These are phyloP conservation scores for Ormosia semicastrata DNA, from an alignment of 306 rosid species.

Conservation along the genomic window DNA sequence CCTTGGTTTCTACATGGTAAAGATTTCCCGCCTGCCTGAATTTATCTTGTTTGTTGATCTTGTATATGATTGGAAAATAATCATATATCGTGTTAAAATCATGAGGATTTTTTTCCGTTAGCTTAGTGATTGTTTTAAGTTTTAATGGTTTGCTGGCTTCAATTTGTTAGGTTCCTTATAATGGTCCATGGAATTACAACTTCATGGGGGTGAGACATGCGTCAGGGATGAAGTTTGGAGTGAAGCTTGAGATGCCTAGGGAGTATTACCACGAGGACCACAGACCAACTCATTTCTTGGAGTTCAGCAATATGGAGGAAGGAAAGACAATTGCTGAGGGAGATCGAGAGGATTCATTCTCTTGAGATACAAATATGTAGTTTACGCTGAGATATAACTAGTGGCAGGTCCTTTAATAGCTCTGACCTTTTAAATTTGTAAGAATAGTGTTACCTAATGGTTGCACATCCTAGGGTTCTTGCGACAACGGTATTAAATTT, in stretches of 20 bases:
- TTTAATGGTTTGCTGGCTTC: not conserved
- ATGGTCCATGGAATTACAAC: conserved; percentile 97
- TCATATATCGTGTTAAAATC: not conserved
- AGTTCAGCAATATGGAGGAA: conserved; percentile 94
- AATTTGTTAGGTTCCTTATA: conserved; percentile 75
- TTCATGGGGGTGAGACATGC: conserved; percentile 99
- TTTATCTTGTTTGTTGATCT: not conserved
- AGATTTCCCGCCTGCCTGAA: not conserved
- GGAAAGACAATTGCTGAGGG: conserved; percentile 73
- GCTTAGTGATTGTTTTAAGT: not conserved
- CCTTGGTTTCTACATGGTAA: conserved; percentile 98
- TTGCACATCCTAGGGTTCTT: not conserved
- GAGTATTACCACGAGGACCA: conserved; percentile 96
- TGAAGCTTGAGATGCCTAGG: conserved; percentile 84
- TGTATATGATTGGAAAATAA: not conserved
- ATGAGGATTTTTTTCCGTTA: not conserved
- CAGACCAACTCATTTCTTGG: conserved; percentile 92
- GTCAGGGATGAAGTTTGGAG: conserved; percentile 84
- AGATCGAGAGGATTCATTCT: conserved; percentile 82
- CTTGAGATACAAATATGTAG: conserved; percentile 21
- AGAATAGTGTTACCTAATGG: conserved; percentile 8
- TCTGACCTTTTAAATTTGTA: not conserved
- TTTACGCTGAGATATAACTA: not conserved
- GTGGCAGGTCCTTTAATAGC: not conserved
- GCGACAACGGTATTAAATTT: not conserved